Evolutionary conservation across 176 grass and related monocot genomes (phyloP).

Genomic region (Bothriochloa decipiens): DNA sequence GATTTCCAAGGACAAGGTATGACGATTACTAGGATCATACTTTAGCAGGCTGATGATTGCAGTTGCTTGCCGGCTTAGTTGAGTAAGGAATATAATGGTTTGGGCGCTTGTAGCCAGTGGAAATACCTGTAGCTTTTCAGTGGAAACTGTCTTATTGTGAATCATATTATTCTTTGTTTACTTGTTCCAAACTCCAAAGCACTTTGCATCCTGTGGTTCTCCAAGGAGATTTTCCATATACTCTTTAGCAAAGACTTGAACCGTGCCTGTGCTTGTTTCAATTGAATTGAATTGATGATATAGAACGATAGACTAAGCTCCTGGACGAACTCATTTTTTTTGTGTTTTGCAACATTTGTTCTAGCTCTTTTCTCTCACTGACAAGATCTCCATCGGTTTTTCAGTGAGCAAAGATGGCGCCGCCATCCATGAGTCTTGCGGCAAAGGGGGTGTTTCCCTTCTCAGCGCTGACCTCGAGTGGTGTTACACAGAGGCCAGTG

Average conservation of each 20-base stretch:
- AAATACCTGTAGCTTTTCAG: neutral
- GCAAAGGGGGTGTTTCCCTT: conserved; percentile 54
- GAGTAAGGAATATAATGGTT: neutral
- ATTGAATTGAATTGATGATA: neutral
- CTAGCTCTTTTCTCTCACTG: neutral
- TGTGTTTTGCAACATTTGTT: conserved; percentile 12
- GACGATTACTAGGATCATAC: neutral
- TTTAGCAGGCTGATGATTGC: neutral
- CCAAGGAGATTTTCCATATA: neutral
- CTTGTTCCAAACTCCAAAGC: neutral
- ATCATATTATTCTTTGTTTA: neutral
- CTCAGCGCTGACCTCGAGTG: conserved; percentile 51
- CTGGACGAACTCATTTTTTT: neutral
- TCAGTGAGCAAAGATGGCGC: conserved; percentile 69
- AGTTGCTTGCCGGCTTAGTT: neutral
- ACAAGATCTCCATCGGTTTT: neutral
- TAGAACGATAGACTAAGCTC: neutral
- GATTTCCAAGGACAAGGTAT: neutral
- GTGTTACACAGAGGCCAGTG: conserved; percentile 48
- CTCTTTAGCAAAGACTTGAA: neutral
- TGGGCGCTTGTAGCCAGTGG: neutral
- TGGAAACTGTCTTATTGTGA: neutral
- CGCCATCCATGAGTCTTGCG: conserved; percentile 60
- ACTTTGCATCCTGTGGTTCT: neutral
- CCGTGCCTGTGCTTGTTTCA: neutral